phyloP scores from a whole-genome alignment of 371 early-diverging fungal species.

The Apophysomyces sp. region DNA sequence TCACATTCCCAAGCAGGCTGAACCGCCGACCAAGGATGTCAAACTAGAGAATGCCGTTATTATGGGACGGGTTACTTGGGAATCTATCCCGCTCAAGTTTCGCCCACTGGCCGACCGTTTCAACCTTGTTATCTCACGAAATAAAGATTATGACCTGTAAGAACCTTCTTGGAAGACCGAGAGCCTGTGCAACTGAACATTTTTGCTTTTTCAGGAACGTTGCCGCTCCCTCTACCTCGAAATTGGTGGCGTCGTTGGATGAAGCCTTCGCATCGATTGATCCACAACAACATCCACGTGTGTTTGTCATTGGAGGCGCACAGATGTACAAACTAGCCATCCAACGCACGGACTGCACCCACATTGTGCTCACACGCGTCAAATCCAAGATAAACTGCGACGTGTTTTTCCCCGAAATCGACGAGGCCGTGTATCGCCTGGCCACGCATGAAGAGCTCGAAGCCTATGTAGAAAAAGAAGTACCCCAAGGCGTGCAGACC shows the following conservation, averaged over 20 bases:
- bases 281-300: constrained; percentile 20
- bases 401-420: constrained; percentile 67
- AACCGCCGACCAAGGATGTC: neutral
- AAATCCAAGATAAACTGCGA: constrained; percentile 56
- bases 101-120: constrained; percentile 74
- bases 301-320: constrained; percentile 68
- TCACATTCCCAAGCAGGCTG: constrained; percentile 22
- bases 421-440: constrained; percentile 21
- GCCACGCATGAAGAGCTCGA: constrained; percentile 43
- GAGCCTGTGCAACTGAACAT: too few relatives aligned
- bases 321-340: constrained; percentile 60
- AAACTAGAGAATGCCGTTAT: constrained; percentile 71
- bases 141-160: constrained; percentile 53
- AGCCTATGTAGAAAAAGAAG: constrained; percentile 34
- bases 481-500: constrained; percentile 48
- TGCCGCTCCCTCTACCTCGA: constrained; percentile 4
- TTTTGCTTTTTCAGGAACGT: constrained; percentile 3
- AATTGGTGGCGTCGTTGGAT: constrained; percentile 32
- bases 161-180: too few relatives aligned
- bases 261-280: constrained; percentile 21
- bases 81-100: constrained; percentile 76
- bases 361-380: constrained; percentile 64
- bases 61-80: constrained; percentile 90
- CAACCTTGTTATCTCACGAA: constrained; percentile 83
- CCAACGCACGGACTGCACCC: constrained; percentile 47